phyloP scores from a whole-genome alignment of 2,329 filamentous ascomycete genomes.

The Arthrobotrys pseudoclavata region DNA sequence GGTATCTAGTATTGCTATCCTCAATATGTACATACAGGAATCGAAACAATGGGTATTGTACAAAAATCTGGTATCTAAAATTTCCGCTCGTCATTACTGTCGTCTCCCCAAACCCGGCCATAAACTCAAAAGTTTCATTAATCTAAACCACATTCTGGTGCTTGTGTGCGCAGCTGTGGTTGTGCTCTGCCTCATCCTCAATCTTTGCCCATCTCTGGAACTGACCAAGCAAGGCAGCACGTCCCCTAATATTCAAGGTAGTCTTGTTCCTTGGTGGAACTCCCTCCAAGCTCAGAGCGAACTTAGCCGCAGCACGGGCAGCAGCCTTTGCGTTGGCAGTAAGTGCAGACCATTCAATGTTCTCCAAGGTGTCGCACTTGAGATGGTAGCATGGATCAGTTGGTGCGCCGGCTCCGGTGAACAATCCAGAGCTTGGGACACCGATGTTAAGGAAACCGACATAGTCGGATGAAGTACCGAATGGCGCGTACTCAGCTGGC shows the following conservation, averaged over 20 bases:
- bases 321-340: slow-evolving; percentile 73
- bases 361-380: slow-evolving; percentile 70
- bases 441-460: slow-evolving; percentile 72
- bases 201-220: slow-evolving; percentile 54
- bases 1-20: slow-evolving; percentile 35
- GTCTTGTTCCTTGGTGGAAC: slow-evolving; percentile 56
- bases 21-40: slow-evolving; percentile 40
- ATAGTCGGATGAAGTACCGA: slow-evolving; percentile 70
- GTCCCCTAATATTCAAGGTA: slow-evolving; percentile 41
- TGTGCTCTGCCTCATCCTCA: slow-evolving; percentile 46
- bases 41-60: slow-evolving; percentile 41
- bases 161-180: slow-evolving; percentile 53
- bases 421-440: slow-evolving; percentile 73
- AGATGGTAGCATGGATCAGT: slow-evolving; percentile 73
- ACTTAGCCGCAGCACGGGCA: slow-evolving; percentile 78
- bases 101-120: not conserved
- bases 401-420: slow-evolving; percentile 72
- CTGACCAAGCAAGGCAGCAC: slow-evolving; percentile 35
- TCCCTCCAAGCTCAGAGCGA: slow-evolving; percentile 75
- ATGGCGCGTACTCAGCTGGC: slow-evolving; percentile 65
- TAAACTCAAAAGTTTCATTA: slow-evolving; percentile 9
- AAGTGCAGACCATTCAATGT: slow-evolving; percentile 71
- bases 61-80: slow-evolving; percentile 31
- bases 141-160: slow-evolving; percentile 32
- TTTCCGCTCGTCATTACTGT: slow-evolving; percentile 6